Percentiles rank a stretch among this genome's conserved stretches.
Conservation (phyloP, 768 basidiomycete species). For the Trametopsis cervina region DNA sequence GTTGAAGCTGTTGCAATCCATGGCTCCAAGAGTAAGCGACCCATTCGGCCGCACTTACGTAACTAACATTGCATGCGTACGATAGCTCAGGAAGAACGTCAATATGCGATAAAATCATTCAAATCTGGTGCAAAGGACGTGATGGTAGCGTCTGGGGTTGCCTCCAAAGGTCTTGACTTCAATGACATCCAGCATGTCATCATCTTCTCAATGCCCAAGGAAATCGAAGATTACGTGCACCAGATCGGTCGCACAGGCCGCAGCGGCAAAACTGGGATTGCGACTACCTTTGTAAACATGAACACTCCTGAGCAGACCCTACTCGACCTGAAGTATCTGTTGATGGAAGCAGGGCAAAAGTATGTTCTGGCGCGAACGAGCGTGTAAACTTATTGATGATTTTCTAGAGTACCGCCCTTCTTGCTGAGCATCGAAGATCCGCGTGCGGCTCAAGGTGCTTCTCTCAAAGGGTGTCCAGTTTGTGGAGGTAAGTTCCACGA, state of each 20-base stretch:
- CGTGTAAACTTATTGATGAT: constrained; percentile 7
- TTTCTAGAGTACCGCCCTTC: constrained; percentile 84
- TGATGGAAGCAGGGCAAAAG: constrained; percentile 98
- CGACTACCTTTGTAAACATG: constrained; percentile 99
- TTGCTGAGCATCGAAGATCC: constrained; percentile 87
- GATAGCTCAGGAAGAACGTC: constrained; percentile 97
- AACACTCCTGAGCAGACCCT: constrained; percentile 94
- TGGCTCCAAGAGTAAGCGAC: constrained; percentile 82
- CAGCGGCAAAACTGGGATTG: constrained; percentile 97
- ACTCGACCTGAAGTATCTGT: constrained; percentile 90
- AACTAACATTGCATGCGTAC: neutral
- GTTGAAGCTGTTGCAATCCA: constrained; percentile 99
- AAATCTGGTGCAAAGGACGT: constrained; percentile 97
- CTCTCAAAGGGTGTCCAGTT: constrained; percentile 85
- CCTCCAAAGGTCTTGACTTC: constrained; percentile 97
- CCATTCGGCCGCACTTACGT: neutral
- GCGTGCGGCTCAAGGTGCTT: constrained; percentile 68
- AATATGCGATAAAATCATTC: constrained; percentile 98
- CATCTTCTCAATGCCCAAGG: constrained; percentile 99
- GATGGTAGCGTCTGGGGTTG: constrained; percentile 98
- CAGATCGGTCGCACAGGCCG: constrained; percentile 98
- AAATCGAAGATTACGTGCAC: constrained; percentile 99
- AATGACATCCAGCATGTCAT: constrained; percentile 99
- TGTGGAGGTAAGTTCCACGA: constrained; percentile 68
- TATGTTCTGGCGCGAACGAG: constrained; percentile 29